Evolutionary conservation across 139 green algal genomes (phyloP), one percentile per base, ranked within the genome.

Genomic region (Auxenochlorella pyrenoidosa): DNA sequence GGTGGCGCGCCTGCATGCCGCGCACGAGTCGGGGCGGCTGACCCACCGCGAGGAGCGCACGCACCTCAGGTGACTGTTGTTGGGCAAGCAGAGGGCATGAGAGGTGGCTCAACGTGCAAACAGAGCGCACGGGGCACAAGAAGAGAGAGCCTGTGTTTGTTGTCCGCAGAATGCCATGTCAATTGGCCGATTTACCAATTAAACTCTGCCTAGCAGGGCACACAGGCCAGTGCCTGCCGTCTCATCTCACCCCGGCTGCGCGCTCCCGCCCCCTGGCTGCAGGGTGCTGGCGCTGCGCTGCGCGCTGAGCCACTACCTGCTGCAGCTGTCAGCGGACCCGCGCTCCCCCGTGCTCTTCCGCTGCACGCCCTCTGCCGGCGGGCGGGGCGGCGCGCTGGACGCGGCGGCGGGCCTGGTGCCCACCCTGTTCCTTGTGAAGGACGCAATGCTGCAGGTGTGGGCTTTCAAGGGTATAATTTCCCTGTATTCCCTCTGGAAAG

Each of bases 371-470:
- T 24, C 66, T 2, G 72, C 13, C 18, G 68, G 58, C 78, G 63
- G 36, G 43, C 22, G 13, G 0, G 83, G 71, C 16, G 72, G 43
- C 19, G 75, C 36, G 40, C 4, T 75, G 75, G 78, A 73, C 2
- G 79, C 60, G 13, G 38, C 59, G 24, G 91, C 92, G 44, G 92
- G 89, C 59, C 91, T 94, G 78, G 79, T 92, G 90, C 90, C 88
- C 70, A 82, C 83, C 16, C 85, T 96, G 63, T 85, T 94, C 32
- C 76, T 94, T 22, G 63, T 95, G 19, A 94, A 95, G 84, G 88
- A 93, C 47, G 91, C 70, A 22, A 65, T 95, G 16, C 65, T 93
- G 60, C 89, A 93, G 88, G 89, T 92, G 72, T 15, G 15, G 36
- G 22, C 26, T 10, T n/a, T n/a, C n/a, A n/a, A n/a, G n/a, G n/a